Base-by-base conservation (phyloP, 257 asterid species). In the Datura wrightii region DNA sequence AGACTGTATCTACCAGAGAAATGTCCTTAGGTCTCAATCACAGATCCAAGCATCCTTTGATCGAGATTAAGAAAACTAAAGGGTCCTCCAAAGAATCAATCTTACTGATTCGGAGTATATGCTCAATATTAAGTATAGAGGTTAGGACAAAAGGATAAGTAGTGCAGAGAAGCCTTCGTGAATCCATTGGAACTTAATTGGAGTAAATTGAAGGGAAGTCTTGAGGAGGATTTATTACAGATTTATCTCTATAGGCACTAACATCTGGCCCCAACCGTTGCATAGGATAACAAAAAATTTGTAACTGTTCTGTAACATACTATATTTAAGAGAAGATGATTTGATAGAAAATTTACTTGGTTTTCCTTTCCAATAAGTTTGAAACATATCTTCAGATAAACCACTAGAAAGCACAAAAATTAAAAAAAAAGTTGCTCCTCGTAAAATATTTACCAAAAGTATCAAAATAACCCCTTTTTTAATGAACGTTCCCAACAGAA, bases 21-120 rank as follows among this genome's bases (percentile, higher is more conserved):
- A 62, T 62, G 70, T 62, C 79, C 79, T 70, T 70, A 69, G 19
- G 59, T 54, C 59, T 18, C 59, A 54, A 54, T 54, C 59, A 13
- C n/a, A 70, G 79, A 41, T 48, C 79, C 79, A 70, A 41, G 79
- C 79, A 70, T 24, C 79, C 79, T 41, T 8, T 3, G 34, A 16
- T 69, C 14, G 1, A 70, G 53, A 41, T 39, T 8, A 70, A 41
- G 54, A 5, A 69, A 70, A 41, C 3, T 8, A 70, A 70, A 70
- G 31, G 36, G 79, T 70, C 79, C 54, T 70, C 79, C 79, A 10
- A 39, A 18, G 34, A 18, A 69, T 41, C 34, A 69, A 41, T 69
- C 79, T 69, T 39, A 69, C 53, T 69, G 52, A 52, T 69, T 69
- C 14, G 13, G 5, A 69, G 79, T 69, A 69, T 69, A 69, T 41